A percentile compares a stretch with the other conserved stretches of the same genome.
Conservation (phyloP, 2,329 filamentous ascomycete genomes). For the Aspergillus proliferans region DNA sequence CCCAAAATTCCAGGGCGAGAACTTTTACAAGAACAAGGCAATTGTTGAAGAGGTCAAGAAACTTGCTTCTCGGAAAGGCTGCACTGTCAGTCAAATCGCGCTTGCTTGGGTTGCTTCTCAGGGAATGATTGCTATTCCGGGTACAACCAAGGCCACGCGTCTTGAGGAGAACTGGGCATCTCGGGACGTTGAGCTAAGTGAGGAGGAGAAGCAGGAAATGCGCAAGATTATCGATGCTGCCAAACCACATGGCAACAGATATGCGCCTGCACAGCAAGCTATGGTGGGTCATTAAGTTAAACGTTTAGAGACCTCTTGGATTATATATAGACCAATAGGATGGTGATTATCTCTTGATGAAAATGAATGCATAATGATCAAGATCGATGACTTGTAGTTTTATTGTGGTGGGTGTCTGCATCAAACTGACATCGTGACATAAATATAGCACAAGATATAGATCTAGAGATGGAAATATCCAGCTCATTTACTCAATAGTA, state of each 20-base stretch:
- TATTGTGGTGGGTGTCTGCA: too few species aligned
- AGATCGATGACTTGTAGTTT: too few species aligned
- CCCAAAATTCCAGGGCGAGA: conserved; percentile 37
- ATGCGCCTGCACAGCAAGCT: conserved; percentile 9
- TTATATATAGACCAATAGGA: too few species aligned
- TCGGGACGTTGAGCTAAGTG: conserved; percentile 29
- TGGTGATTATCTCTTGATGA: too few species aligned
- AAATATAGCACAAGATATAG: too few species aligned
- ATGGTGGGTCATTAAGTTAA: background rate
- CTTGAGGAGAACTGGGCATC: conserved; percentile 39
- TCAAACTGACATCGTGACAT: too few species aligned
- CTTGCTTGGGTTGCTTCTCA: conserved; percentile 38
- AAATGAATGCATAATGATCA: too few species aligned
- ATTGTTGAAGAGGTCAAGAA: conserved; percentile 41
- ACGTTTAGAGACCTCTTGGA: too few species aligned
- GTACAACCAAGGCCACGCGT: conserved; percentile 37
- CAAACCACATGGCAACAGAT: conserved; percentile 35
- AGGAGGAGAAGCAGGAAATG: conserved; percentile 37
- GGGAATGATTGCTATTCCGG: conserved; percentile 43
- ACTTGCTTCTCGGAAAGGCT: conserved; percentile 31
- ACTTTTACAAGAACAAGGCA: conserved; percentile 40
- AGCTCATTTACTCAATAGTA: too few species aligned
- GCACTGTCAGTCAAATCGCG: conserved; percentile 31
- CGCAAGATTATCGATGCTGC: conserved; percentile 32
- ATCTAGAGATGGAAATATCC: too few species aligned